Base-by-base conservation (phyloP, 495 filamentous ascomycete species). In the Cryomyces minteri region DNA sequence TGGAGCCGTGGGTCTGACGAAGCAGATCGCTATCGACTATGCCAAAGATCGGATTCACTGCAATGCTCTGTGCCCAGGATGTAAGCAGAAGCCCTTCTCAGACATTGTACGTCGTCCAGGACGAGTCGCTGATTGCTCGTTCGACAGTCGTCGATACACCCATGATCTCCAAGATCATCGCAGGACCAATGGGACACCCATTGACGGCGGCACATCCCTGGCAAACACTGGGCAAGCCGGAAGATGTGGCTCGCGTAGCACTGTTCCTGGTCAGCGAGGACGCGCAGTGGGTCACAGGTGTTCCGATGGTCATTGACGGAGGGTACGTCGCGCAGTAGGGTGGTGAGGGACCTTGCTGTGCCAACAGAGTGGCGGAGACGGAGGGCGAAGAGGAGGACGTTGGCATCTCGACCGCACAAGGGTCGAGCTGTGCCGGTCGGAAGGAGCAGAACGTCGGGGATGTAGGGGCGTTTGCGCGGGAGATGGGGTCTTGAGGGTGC, bases 201-300 rank as follows among this genome's bases (percentile, higher is more conserved):
- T 31, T 54, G n/a, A 39, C 39, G 2, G 38, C 37, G 1, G 18
- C 10, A 31, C 51, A 53, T 41, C 53, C 51, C 2, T 53, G 46
- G 47, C 39, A 42, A 34, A 8, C 39, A 5, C 42, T 54, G 11
- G 53, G 53, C 14, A 41, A 45, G 40, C 40, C 53, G n/a, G 48
- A 54, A 32, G 51, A 54, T 43, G 39, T 57, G 25, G 52, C 54
- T 18, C 42, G 48, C 38, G 53, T 47, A 6, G 55, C 50, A 5
- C 31, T 58, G 4, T 58, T 58, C 40, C 40, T 58, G 5, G 43
- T 41, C 6, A 56, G 55, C 39, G 55, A 58, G 25, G 55, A 58
- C 39, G 47, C 53, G 7, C 33, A 31, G 4, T 52, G 43, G n/a
- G 33, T 52, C 41, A 49, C 46, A 3, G 50, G 50, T 14, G 28